phyloP scores from a whole-genome alignment of 129 eudicot species.

The Erigeron canadensis region DNA sequence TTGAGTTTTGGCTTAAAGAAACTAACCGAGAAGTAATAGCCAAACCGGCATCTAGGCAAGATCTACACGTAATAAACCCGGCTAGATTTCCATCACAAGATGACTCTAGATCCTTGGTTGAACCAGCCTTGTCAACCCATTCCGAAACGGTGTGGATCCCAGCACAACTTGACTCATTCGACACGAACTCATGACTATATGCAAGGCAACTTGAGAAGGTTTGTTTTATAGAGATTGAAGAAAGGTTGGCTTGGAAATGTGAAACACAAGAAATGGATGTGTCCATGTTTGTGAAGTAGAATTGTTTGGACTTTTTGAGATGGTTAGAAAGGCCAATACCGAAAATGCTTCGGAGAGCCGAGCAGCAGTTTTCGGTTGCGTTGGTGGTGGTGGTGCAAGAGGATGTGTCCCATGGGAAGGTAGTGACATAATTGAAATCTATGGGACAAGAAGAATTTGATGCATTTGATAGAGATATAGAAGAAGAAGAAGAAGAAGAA shows the following conservation, averaged over 20 bases:
- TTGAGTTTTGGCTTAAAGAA: slow-evolving; percentile 45
- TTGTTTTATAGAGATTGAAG: slow-evolving; percentile 20
- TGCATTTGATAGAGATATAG: slow-evolving; percentile 1
- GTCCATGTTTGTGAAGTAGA: slow-evolving; percentile 46
- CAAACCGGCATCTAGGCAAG: slow-evolving; percentile 62
- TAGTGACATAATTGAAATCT: slow-evolving; percentile 51
- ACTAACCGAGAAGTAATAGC: slow-evolving; percentile 48
- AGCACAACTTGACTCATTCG: slow-evolving; percentile 45
- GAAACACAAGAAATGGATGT: slow-evolving; percentile 47
- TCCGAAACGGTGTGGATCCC: slow-evolving; percentile 44
- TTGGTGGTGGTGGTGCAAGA: slow-evolving; percentile 39
- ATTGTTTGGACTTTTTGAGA: slow-evolving; percentile 50
- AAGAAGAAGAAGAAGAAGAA: slow-evolving; percentile 11
- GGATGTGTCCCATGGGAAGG: slow-evolving; percentile 71
- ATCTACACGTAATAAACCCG: slow-evolving; percentile 44
- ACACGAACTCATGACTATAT: slow-evolving; percentile 38
- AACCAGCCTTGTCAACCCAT: slow-evolving; percentile 40
- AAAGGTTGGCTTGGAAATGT: slow-evolving; percentile 38
- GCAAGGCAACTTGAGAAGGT: slow-evolving; percentile 42
- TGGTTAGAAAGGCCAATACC: slow-evolving; percentile 61
- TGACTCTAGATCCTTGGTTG: slow-evolving; percentile 32
- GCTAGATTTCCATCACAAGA: slow-evolving; percentile 51
- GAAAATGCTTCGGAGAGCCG: slow-evolving; percentile 55
- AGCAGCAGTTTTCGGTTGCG: slow-evolving; percentile 46
- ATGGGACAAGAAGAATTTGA: slow-evolving; percentile 56